Base-by-base conservation (phyloP, 164 flowering plant species). In the Dillenia suffruticosa region DNA sequence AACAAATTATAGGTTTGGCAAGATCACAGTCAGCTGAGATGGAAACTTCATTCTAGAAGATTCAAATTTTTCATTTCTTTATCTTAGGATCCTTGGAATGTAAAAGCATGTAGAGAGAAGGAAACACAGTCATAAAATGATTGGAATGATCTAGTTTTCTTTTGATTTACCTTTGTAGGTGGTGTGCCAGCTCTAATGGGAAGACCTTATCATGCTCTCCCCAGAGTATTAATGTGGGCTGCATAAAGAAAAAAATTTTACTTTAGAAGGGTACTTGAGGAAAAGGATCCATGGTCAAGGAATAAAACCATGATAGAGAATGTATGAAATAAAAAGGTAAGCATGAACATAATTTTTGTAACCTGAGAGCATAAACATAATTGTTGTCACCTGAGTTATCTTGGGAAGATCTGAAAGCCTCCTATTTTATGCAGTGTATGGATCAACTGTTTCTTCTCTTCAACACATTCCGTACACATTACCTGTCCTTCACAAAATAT, bases 361-460 rank as follows among this genome's bases (percentile, higher is more conserved):
- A 90, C 97, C 87, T 90, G 92, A 44, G 77, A 44, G 17, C 40
- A 11, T 46, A 9, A 12, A 19, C 5, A 49, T 44, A 2, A 12
- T 2, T 9, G 19, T 9, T 10, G 49, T 17, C 68, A 90, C 97
- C 87, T 90, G 92, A 44, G 77, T 75, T 51, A 90, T 88, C 73
- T 74, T 86, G 47, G 92, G 90, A 72, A 90, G 89, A 68, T 81
- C 63, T 13, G 83, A 79, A 47, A 76, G 60, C 50, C 79, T 82
- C 55, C 92, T 73, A 9, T 74, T 59, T 78, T 78, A 64, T 73
- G 72, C 44, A 84, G 53, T 46, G 86, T 78, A 4, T 68, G 59
- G 11, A 88, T 72, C 74, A 90, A 54, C 64, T 86, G 90, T 70
- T 52, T 78, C 48, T 77, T 84, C 74, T 90, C 92, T 75, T 84